phyloP scores from a whole-genome alignment of 2,329 filamentous ascomycete species.

The Talaromyces pinophilus region DNA sequence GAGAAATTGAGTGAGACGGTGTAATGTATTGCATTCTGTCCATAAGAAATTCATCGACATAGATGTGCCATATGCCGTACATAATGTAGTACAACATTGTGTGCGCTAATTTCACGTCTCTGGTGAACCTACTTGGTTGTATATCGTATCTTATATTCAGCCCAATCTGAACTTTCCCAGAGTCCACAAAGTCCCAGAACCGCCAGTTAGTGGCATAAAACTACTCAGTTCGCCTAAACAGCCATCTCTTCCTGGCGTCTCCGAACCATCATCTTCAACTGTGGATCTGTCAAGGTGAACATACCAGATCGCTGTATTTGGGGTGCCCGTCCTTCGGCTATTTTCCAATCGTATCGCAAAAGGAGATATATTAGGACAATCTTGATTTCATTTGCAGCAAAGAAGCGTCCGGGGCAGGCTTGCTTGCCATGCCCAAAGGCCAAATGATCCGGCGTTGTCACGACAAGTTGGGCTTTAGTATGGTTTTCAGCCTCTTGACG shows the following conservation, averaged over 20 bases:
- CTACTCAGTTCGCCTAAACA: background rate
- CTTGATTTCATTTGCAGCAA: slow-evolving; percentile 32
- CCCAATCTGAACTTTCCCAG: background rate
- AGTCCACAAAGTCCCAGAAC: background rate
- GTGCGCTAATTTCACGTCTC: no score
- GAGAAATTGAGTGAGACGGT: no score
- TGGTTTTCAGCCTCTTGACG: background rate
- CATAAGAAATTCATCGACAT: no score
- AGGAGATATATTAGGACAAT: slow-evolving; percentile 32
- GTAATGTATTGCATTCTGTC: no score
- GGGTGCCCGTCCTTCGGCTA: slow-evolving; percentile 16
- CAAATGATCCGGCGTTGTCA: slow-evolving; percentile 45
- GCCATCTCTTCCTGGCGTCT: slow-evolving; percentile 18
- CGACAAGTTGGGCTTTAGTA: background rate
- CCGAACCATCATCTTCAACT: slow-evolving; percentile 1
- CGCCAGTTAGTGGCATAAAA: background rate
- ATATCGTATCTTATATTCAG: background rate
- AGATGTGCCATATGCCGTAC: no score
- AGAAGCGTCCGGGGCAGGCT: slow-evolving; percentile 37
- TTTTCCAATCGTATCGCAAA: slow-evolving; percentile 31
- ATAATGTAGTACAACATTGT: no score
- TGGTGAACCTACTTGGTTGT: no score
- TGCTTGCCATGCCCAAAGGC: slow-evolving; percentile 61
- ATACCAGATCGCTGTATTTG: slow-evolving; percentile 7
- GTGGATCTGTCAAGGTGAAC: background rate